phyloP scores from a whole-genome alignment of 1,284 basidiomycete genomes.

The Ustilago cynodontis region DNA sequence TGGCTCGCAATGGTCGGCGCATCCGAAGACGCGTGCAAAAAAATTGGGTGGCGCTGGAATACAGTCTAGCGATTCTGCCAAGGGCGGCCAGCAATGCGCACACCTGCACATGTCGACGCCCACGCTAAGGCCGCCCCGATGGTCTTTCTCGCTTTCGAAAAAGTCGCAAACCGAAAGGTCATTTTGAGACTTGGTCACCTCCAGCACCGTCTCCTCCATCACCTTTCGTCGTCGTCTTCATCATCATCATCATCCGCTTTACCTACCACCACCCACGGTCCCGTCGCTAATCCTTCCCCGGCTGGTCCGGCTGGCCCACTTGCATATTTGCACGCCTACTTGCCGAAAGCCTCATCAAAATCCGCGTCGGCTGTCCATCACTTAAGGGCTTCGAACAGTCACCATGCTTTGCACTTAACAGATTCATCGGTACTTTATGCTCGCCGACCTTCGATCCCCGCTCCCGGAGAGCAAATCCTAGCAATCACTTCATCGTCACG shows the following conservation, averaged over 20 bases:
- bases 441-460: not conserved
- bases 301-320: not conserved
- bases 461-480: not conserved
- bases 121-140: not conserved
- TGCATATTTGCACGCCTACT: not conserved
- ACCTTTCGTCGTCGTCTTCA: not conserved
- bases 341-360: too few species aligned
- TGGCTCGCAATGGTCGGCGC: not conserved
- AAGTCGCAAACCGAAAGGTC: not conserved
- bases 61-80: too few species aligned
- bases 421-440: too few species aligned
- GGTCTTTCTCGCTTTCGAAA: not conserved
- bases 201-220: not conserved
- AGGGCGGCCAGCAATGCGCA: not conserved
- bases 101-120: slow-evolving; percentile 7
- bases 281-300: not conserved
- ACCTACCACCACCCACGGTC: not conserved
- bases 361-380: not conserved
- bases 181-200: not conserved
- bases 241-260: not conserved
- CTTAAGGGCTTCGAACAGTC: not conserved
- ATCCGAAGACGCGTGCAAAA: not conserved
- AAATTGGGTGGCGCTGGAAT: not conserved
- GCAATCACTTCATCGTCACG: not conserved
- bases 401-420: not conserved